A percentile compares a stretch with the other conserved stretches of the same genome.
Conservation (phyloP, 441 rosid species). For the Gossypium schwendimanii region DNA sequence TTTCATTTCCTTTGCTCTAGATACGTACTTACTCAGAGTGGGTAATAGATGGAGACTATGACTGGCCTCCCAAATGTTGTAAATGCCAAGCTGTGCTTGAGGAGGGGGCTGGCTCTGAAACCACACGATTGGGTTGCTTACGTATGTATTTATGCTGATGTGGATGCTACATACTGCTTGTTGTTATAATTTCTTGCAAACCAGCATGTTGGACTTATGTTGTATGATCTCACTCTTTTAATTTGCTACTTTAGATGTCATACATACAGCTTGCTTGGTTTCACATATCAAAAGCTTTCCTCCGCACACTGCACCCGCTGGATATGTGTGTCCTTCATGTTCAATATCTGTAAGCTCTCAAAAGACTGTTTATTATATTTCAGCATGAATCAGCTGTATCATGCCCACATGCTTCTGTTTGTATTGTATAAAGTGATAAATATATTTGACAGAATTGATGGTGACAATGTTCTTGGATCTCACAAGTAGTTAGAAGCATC, state of each 20-base stretch:
- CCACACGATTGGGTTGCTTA: conserved; percentile 94
- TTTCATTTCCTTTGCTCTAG: conserved; percentile 31
- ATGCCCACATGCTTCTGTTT: neutral
- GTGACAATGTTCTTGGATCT: neutral
- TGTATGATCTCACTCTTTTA: conserved; percentile 10
- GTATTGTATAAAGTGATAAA: neutral
- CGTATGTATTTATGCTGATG: conserved; percentile 49
- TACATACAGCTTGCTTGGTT: conserved; percentile 83
- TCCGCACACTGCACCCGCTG: conserved; percentile 94
- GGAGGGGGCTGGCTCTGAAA: conserved; percentile 58
- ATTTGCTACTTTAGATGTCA: conserved; percentile 51
- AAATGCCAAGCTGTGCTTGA: conserved; percentile 66
- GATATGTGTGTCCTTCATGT: conserved; percentile 81
- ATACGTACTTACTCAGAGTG: conserved; percentile 93
- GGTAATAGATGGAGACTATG: conserved; percentile 98
- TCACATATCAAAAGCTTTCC: conserved; percentile 85
- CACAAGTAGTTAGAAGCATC: conserved; percentile 5
- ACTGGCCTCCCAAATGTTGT: conserved; percentile 91
- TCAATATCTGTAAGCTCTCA: conserved; percentile 59
- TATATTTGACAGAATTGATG: neutral
- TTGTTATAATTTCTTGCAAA: conserved; percentile 12
- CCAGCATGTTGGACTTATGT: neutral
- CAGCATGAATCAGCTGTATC: neutral
- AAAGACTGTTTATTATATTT: neutral
- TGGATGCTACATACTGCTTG: conserved; percentile 6